A percentile compares a stretch with the other conserved stretches of the same genome.
Conservation (phyloP, 192 early-diverging fungal species). For the Coemansia brasiliensis region DNA sequence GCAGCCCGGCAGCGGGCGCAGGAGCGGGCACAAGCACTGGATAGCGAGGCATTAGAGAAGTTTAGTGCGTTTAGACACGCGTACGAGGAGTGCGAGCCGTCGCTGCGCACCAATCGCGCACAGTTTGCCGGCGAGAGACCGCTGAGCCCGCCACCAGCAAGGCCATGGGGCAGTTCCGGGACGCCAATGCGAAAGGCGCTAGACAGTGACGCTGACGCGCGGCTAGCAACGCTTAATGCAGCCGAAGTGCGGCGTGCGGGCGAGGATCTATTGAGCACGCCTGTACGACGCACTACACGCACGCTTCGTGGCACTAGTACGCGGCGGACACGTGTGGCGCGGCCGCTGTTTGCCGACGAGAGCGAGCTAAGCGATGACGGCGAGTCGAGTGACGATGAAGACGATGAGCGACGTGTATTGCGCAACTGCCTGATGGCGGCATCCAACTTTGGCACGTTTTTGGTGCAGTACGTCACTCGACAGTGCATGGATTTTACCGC, state of each 20-base stretch:
- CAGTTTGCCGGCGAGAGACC: constrained; percentile 50
- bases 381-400: constrained; percentile 17
- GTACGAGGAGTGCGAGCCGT: constrained; percentile 50
- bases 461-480: constrained; percentile 51
- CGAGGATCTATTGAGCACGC: constrained; percentile 51
- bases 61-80: constrained; percentile 49
- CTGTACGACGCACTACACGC: constrained; percentile 29
- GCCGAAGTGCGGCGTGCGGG: constrained; percentile 46
- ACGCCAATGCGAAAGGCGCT: constrained; percentile 29
- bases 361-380: constrained; percentile 23
- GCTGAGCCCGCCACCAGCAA: constrained; percentile 42
- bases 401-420: constrained; percentile 31
- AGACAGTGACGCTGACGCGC: constrained; percentile 31
- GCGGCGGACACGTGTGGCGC: constrained; percentile 32
- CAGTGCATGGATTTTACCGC: constrained; percentile 40
- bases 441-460: constrained; percentile 45
- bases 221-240: constrained; percentile 17
- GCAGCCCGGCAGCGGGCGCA: constrained; percentile 18
- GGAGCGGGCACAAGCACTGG: constrained; percentile 19
- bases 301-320: constrained; percentile 31
- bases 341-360: constrained; percentile 24
- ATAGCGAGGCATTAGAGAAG: constrained; percentile 35
- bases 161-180: constrained; percentile 21
- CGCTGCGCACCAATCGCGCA: constrained; percentile 34
- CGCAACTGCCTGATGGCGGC: constrained; percentile 44